Evolutionary conservation across 345 rosid genomes (phyloP).

Genomic region (Camelina sativa): DNA sequence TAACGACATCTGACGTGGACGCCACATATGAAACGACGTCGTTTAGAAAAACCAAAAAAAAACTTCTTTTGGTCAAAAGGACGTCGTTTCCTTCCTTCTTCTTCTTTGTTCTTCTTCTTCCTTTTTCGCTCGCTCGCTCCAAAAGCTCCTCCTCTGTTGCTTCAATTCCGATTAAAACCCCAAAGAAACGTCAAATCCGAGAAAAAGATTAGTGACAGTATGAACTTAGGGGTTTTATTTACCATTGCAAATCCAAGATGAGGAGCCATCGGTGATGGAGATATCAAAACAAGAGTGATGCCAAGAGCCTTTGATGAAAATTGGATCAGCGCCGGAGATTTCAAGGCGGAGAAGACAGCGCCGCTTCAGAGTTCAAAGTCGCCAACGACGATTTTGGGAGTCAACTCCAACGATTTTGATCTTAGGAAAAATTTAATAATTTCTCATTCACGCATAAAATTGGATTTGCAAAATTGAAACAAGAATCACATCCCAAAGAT

Average conservation of each 20-base stretch:
- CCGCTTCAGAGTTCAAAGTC: conserved; percentile 38
- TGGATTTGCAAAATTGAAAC: no score
- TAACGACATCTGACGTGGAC: no score
- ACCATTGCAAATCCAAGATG: conserved; percentile 81
- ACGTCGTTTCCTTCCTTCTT: no score
- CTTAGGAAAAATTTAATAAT: no score
- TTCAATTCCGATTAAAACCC: conserved; percentile 32
- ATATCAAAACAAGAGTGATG: conserved; percentile 60
- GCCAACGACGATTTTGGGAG: conserved; percentile 2
- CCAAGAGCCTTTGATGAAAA: conserved; percentile 84
- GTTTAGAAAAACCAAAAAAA: no score
- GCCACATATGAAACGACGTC: no score
- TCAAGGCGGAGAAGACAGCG: conserved; percentile 57
- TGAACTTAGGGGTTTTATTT: conserved; percentile 12
- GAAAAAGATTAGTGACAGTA: neutral
- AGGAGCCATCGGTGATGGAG: conserved; percentile 79
- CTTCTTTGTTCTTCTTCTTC: no score
- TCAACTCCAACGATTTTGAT: neutral
- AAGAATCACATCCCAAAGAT: no score
- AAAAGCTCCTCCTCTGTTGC: conserved; percentile 73
- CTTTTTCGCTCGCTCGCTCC: conserved; percentile 74
- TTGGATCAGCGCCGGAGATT: conserved; percentile 48
- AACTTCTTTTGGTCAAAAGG: no score
- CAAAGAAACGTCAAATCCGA: neutral
- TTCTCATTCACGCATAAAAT: no score